Evolutionary conservation across 768 basidiomycete species (phyloP).

Genomic region (Hygrophorus russula): DNA sequence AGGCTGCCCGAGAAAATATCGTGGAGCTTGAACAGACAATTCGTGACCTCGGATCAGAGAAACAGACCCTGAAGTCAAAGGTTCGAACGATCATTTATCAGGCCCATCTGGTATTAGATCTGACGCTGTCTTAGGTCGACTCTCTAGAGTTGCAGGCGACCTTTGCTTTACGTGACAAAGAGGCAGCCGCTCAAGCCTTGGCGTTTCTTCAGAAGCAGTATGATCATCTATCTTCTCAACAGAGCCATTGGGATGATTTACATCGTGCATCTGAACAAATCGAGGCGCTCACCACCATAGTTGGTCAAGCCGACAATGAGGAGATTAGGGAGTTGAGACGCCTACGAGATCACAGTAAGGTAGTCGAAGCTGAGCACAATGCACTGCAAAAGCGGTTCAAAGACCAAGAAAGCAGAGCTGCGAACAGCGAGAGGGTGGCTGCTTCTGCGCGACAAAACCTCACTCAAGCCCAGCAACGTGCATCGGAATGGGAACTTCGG

Average conservation of each 20-base stretch:
- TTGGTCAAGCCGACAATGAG: constrained; percentile 55
- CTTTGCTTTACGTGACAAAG: constrained; percentile 53
- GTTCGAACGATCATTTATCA: constrained; percentile 24
- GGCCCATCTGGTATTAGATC: not conserved
- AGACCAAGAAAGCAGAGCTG: constrained; percentile 54
- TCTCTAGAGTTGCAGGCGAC: constrained; percentile 47
- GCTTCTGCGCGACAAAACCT: constrained; percentile 51
- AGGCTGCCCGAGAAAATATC: constrained; percentile 50
- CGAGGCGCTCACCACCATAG: constrained; percentile 47
- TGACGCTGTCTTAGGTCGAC: constrained; percentile 33
- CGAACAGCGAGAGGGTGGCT: constrained; percentile 51
- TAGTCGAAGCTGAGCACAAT: constrained; percentile 56
- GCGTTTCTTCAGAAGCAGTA: constrained; percentile 46
- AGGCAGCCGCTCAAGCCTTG: constrained; percentile 39
- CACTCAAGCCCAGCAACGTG: constrained; percentile 63
- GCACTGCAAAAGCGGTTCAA: constrained; percentile 61
- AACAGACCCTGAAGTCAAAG: constrained; percentile 45
- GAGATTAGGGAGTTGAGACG: constrained; percentile 64
- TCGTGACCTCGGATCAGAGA: constrained; percentile 43
- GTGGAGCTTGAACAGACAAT: constrained; percentile 50
- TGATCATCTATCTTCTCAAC: constrained; percentile 48
- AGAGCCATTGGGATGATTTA: constrained; percentile 71
- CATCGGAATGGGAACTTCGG: constrained; percentile 73
- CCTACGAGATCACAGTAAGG: constrained; percentile 49
- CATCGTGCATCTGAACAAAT: constrained; percentile 64